Evolutionary conservation across 108 stramenopile species (phyloP), one percentile per base, ranked within the genome.

Genomic region (Pseudonitzschia delicatissima): DNA sequence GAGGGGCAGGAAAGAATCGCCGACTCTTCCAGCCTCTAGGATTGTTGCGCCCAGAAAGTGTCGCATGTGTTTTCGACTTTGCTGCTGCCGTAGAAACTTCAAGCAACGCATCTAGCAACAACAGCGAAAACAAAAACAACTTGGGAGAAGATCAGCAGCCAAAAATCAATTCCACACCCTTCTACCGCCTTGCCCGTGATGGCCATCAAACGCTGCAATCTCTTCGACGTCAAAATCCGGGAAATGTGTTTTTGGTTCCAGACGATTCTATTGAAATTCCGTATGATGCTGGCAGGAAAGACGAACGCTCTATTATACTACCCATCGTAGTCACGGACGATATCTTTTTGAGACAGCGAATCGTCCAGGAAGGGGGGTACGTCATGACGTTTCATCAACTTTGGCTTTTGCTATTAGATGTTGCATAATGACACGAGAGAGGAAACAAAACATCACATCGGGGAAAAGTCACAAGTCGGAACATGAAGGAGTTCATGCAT

Each of bases 351-450:
- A 48, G 75, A 64, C 64, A 76, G 44, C 68, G 75, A 8, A 57
- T 76, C 12, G 59, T 76, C 0, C 42, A 66, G 7, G 57, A 57
- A 9, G 69, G 64, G 13, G 75, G 68, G 5, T 76, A 66, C 52
- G 75, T 76, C 9, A 66, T 70, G 68, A 76, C 69, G 7, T 76
- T 76, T 39, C 59, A 65, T 34, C 75, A 76, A 60, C 48, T 76
- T 15, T 76, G 75, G 75, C 55, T 50, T 28, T 27, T 76, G 49
- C 45, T 74, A 26, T 1, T 67, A 26, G 52, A 40, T 29, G 47
- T 59, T n/a, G n/a, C n/a, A n/a, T n/a, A n/a, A n/a, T n/a, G n/a
- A n/a, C 20, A 6, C 42, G 42, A 2, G 42, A 13, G 42, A n/a
- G 42, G 6, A n/a, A 44, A 44, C 42, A n/a, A 21, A 48, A 23